A percentile compares a stretch with the other conserved stretches of the same genome.
These are phyloP conservation scores for Pichia paraexigua DNA, from an alignment of 805 yeast species.

Conservation along the genomic window DNA sequence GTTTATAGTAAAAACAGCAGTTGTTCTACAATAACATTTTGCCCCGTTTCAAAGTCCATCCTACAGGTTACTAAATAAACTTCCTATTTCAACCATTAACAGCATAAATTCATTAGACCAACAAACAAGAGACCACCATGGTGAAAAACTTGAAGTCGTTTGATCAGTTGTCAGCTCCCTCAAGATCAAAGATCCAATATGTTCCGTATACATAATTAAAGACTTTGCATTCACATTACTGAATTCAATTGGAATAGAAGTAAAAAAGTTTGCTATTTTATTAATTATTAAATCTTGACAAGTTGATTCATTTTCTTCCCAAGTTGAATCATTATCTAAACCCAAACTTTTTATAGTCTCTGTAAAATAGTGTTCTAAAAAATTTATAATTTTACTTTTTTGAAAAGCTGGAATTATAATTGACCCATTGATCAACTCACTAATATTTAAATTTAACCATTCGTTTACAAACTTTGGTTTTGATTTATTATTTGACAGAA, in stretches of 20 bases:
- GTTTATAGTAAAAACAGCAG: neutral
- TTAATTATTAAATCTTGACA: neutral
- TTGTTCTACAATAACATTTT: neutral
- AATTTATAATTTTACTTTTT: conserved; percentile 20
- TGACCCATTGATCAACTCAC: conserved; percentile 12
- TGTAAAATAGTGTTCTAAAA: conserved; percentile 32
- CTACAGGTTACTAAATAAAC: conserved; percentile 30
- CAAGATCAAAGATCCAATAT: conserved; percentile 48
- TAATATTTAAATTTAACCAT: conserved; percentile 36
- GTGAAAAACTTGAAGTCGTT: conserved; percentile 48
- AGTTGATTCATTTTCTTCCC: conserved; percentile 4
- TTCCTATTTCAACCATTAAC: conserved; percentile 60
- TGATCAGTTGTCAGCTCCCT: conserved; percentile 55
- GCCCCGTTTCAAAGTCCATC: neutral
- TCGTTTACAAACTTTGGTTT: conserved; percentile 8
- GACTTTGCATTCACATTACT: conserved; percentile 46
- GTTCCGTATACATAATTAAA: conserved; percentile 44
- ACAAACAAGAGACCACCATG: conserved; percentile 71
- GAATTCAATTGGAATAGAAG: conserved; percentile 29
- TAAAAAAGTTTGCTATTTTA: conserved; percentile 13
- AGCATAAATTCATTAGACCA: conserved; percentile 70
- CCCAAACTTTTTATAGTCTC: neutral
- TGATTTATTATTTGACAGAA: conserved; percentile 37
- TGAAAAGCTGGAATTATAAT: conserved; percentile 11
- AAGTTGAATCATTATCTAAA: neutral